Conservation (phyloP, 2,329 filamentous ascomycete genomes). For the Knufia petricola region DNA sequence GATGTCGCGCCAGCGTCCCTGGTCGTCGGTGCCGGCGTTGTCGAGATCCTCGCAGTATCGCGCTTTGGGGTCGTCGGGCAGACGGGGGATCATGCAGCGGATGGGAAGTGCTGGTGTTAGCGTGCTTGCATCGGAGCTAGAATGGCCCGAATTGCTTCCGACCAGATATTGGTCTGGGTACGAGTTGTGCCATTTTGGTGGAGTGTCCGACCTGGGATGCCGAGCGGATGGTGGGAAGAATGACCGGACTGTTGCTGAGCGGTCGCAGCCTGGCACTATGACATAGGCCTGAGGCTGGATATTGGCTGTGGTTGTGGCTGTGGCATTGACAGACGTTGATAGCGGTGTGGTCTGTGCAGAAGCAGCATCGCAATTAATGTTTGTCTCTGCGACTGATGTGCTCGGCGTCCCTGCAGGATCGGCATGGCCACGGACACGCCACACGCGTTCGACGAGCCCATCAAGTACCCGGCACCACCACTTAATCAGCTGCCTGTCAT, state of each 20-base stretch:
- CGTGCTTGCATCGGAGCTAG: slow-evolving; percentile 34
- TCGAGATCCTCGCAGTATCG: slow-evolving; percentile 83
- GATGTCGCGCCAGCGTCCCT: slow-evolving; percentile 72
- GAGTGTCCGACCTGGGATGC: slow-evolving; percentile 23
- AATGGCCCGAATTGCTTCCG: slow-evolving; percentile 51
- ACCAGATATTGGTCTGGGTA: slow-evolving; percentile 50
- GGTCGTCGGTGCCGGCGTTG: slow-evolving; percentile 58
- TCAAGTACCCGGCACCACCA: slow-evolving; percentile 94
- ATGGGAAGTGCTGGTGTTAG: slow-evolving; percentile 60
- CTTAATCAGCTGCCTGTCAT: slow-evolving; percentile 78
- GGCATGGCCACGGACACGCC: slow-evolving; percentile 29
- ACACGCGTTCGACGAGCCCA: slow-evolving; percentile 49
- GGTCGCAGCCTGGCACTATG: slow-evolving; percentile 76
- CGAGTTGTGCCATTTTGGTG: slow-evolving; percentile 46
- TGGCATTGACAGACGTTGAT: neutral
- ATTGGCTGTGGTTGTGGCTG: slow-evolving; percentile 13
- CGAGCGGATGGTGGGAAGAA: slow-evolving; percentile 56
- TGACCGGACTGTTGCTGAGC: slow-evolving; percentile 60
- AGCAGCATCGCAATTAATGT: neutral
- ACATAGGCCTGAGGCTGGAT: slow-evolving; percentile 54
- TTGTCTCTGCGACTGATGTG: slow-evolving; percentile 17
- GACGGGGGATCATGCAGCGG: slow-evolving; percentile 76
- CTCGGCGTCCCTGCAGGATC: slow-evolving; percentile 19
- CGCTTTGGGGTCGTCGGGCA: slow-evolving; percentile 91
- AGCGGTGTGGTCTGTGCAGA: neutral